phyloP scores from a whole-genome alignment of 257 asterid genomes.

The Striga asiatica region DNA sequence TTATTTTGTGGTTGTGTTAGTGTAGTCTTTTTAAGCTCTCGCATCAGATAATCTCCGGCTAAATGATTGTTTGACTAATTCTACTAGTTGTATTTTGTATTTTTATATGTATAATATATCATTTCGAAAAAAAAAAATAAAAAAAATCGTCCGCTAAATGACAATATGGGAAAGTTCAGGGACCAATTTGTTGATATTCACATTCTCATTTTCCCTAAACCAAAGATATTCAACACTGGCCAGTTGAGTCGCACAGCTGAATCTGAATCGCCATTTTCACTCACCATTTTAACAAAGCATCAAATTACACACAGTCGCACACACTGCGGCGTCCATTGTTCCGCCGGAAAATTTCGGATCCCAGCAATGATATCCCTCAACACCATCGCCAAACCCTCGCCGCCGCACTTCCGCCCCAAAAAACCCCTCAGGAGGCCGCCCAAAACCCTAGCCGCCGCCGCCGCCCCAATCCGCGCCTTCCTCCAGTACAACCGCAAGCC shows the following conservation, averaged over 20 bases:
- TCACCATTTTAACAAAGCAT: neutral
- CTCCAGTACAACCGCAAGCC: constrained; percentile 98
- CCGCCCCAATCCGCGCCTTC: constrained; percentile 31
- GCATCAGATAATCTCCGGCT: too few species aligned
- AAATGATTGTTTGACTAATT: too few species aligned
- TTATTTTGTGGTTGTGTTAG: too few species aligned
- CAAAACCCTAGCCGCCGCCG: constrained; percentile 32
- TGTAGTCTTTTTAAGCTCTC: too few species aligned
- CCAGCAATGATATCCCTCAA: constrained; percentile 35
- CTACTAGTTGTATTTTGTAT: too few species aligned
- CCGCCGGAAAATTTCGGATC: constrained; percentile 15
- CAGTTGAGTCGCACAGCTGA: neutral
- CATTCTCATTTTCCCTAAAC: too few species aligned
- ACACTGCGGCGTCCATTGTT: constrained; percentile 8
- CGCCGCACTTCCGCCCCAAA: constrained; percentile 28
- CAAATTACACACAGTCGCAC: constrained; percentile 13
- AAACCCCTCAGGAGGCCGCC: constrained; percentile 22
- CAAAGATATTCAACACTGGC: constrained; percentile 2
- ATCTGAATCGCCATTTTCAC: constrained; percentile 15
- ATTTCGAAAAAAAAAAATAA: too few species aligned
- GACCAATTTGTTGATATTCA: too few species aligned
- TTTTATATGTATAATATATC: too few species aligned
- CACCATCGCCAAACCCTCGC: constrained; percentile 35
- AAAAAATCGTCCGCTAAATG: too few species aligned
- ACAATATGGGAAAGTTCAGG: neutral